A percentile compares a stretch with the other conserved stretches of the same genome.
These are phyloP conservation scores for Trichoderma sp. DNA, from an alignment of 2,329 filamentous ascomycete species.

Conservation along the genomic window DNA sequence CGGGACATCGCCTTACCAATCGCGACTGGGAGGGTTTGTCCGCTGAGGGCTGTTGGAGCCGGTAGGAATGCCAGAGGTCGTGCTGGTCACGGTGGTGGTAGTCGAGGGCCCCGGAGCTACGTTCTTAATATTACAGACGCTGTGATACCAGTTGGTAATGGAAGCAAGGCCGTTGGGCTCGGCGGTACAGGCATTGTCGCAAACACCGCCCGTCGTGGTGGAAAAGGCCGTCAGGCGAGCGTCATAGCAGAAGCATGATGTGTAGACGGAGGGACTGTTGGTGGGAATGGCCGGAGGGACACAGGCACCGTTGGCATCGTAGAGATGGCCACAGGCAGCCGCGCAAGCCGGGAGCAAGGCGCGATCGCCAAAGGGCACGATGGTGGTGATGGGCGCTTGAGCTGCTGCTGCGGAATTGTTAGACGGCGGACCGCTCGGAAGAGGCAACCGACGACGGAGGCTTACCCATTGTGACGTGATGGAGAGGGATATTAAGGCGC, in stretches of 20 bases:
- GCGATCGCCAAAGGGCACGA: conserved; percentile 51
- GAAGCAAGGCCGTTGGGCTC: conserved; percentile 46
- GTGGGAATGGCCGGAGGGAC: conserved; percentile 54
- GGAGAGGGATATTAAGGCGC: background rate
- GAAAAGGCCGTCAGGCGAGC: conserved; percentile 56
- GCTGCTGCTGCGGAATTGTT: background rate
- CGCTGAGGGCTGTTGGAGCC: background rate
- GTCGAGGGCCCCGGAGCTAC: conserved; percentile 20
- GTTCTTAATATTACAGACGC: conserved; percentile 54
- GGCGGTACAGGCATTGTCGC: conserved; percentile 55
- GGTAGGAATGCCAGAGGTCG: conserved; percentile 14
- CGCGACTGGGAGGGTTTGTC: conserved; percentile 35
- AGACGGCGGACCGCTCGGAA: conserved; percentile 1
- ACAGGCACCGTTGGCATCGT: conserved; percentile 69
- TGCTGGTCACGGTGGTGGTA: conserved; percentile 20
- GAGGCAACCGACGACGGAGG: conserved; percentile 13
- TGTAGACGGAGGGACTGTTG: conserved; percentile 52
- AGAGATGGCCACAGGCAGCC: conserved; percentile 55
- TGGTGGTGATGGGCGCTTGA: conserved; percentile 41
- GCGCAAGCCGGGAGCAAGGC: conserved; percentile 59
- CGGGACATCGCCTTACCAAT: conserved; percentile 43
- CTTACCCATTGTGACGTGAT: conserved; percentile 35
- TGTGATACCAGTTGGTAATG: conserved; percentile 68
- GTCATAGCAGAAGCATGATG: conserved; percentile 72
- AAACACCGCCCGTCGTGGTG: conserved; percentile 55